A percentile compares a stretch with the other conserved stretches of the same genome.
Evolutionary conservation across 345 rosid species (phyloP).

Genomic region (Isatis tinctoria): DNA sequence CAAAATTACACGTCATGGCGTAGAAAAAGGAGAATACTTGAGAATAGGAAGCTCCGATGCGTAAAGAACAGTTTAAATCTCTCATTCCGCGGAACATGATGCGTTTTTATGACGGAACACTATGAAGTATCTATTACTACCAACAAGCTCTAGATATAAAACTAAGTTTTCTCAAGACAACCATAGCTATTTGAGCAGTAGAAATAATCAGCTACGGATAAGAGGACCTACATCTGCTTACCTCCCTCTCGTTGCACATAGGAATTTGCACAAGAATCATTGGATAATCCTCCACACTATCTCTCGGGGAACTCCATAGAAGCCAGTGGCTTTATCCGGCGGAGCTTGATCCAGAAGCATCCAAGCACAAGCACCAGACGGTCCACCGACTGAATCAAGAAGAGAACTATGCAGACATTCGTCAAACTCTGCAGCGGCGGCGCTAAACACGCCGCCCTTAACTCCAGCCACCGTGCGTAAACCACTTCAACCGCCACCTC

Average conservation of each 20-base stretch:
- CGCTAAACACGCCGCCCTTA: conserved; percentile 65
- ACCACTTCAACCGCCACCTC: conserved; percentile 49
- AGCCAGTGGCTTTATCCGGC: conserved; percentile 59
- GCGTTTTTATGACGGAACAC: too few relatives aligned
- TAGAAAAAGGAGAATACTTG: too few relatives aligned
- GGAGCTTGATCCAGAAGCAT: conserved; percentile 70
- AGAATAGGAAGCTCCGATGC: too few relatives aligned
- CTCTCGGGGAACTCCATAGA: conserved; percentile 31
- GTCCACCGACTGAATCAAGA: conserved; percentile 80
- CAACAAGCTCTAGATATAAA: too few relatives aligned
- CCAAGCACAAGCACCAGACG: conserved; percentile 67
- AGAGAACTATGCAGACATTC: conserved; percentile 70
- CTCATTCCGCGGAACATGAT: too few relatives aligned
- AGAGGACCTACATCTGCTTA: conserved; percentile 18
- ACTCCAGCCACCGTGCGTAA: conserved; percentile 66
- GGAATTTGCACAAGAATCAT: conserved; percentile 96
- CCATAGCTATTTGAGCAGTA: neutral
- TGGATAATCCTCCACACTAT: conserved; percentile 46
- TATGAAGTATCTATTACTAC: too few relatives aligned
- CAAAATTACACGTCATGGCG: too few relatives aligned
- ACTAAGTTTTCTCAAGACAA: too few relatives aligned
- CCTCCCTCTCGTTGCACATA: conserved; percentile 99
- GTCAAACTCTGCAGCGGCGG: conserved; percentile 77
- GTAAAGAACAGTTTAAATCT: neutral
- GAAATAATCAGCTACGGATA: neutral